Evolutionary conservation across 2,329 filamentous ascomycete genomes (phyloP), one percentile per base, ranked within the genome.

Genomic region (Sporothrix luriei): DNA sequence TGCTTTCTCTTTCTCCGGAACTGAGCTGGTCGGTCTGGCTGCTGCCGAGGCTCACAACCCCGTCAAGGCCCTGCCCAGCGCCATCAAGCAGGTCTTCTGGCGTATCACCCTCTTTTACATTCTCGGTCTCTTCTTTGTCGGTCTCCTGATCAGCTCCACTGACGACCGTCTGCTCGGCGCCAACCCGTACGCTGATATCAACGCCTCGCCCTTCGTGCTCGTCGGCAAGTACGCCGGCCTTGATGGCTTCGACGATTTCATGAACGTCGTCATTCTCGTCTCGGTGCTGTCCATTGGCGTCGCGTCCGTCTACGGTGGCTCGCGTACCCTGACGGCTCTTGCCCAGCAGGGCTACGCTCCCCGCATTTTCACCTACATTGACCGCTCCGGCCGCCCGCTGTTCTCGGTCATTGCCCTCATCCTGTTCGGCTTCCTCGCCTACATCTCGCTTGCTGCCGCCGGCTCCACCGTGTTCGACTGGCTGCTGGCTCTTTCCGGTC

Each of bases 51-150:
- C 90, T 0, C 79, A 81, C 11, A 91, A 92, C 75, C 91, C 91
- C 0, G 84, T 87, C 69, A 89, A 91, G 76, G 87, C 90, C 0
- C 84, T 97, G 1, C 93, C 93, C 0, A 89, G 88, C 1, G 93
- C 93, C 5, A 89, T 94, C 75, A 96, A 95, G 81, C 93, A 96
- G 77, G 91, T 86, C 43, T 86, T 86, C 70, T 86, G 84, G 84
- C 83, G 84, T 73, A 86, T 86, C 71, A 84, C 82, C 0, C 76
- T 86, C 3, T 87, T 87, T 73, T 87, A 87, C 72, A 78, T 87
- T 61, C 78, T 86, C 2, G 83, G 83, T 48, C 79, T 87, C 16
- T 79, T 84, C 67, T 82, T 86, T 13, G 81, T 86, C 19, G 84
- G 84, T 16, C 79, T 87, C 5, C 76, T 86, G 5, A 78, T 86